Conservation (phyloP, 768 basidiomycete genomes). For the Kondoa malvinella region DNA sequence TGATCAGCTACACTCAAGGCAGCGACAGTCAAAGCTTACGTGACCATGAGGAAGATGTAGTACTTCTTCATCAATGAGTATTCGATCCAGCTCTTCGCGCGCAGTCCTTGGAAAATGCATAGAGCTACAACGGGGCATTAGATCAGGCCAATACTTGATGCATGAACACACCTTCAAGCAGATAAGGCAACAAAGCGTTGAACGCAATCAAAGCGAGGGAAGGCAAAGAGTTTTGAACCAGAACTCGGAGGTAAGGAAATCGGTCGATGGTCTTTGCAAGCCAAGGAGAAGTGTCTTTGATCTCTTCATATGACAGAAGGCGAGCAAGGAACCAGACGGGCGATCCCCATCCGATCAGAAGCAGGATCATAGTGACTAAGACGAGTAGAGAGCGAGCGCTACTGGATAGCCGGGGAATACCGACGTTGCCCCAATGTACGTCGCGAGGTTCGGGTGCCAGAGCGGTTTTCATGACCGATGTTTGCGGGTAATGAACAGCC, state of each 20-base stretch:
- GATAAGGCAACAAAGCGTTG: conserved; percentile 73
- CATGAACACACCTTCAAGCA: conserved; percentile 52
- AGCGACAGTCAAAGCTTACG: neutral
- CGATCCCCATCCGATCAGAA: conserved; percentile 81
- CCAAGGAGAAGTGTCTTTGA: conserved; percentile 78
- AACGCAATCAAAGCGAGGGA: conserved; percentile 74
- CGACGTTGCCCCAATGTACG: conserved; percentile 84
- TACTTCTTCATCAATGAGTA: conserved; percentile 90
- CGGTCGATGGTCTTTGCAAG: conserved; percentile 63
- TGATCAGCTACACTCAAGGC: conserved; percentile 14
- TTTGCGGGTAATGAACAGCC: conserved; percentile 45
- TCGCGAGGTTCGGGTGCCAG: conserved; percentile 82
- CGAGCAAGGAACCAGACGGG: conserved; percentile 75
- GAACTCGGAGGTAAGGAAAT: conserved; percentile 42
- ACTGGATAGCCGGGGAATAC: conserved; percentile 44
- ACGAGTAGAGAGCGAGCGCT: conserved; percentile 57
- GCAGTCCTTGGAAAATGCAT: conserved; percentile 54
- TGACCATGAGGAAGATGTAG: conserved; percentile 54
- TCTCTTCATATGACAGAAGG: conserved; percentile 78
- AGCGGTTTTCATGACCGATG: conserved; percentile 24
- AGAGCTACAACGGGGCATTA: neutral
- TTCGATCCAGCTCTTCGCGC: conserved; percentile 80
- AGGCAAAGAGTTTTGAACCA: conserved; percentile 89
- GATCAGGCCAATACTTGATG: neutral
- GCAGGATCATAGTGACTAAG: conserved; percentile 46